Evolutionary conservation across 805 yeast species (phyloP), one percentile per base, ranked within the genome.

Genomic region (Torulaspora indica): DNA sequence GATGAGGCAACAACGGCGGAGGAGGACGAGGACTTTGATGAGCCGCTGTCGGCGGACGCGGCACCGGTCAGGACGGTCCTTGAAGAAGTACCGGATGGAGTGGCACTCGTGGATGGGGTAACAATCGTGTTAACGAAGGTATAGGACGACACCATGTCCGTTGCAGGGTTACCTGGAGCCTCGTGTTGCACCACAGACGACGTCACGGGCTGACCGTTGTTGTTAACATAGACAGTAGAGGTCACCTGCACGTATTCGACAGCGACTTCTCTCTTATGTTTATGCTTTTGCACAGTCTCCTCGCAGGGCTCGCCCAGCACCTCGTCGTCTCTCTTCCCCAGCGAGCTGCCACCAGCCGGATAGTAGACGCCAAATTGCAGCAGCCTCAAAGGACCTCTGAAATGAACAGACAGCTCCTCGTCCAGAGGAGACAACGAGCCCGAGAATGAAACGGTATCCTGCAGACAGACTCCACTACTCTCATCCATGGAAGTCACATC

Each of bases 331-430:
- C 69, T 74, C 64, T 74, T 74, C 58, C 71, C 73, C 51, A 70
- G 64, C 54, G 70, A 64, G 32, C 73, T 57, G 34, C 72, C 56
- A n/a, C 74, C 54, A 20, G 77, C 61, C 52, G 87, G 90, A 60
- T 82, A 81, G 75, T 90, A 93, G 44, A 87, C 96, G 67, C 90
- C 97, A 62, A 93, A 88, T 54, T 76, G 73, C 47, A 67, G 63
- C 56, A 84, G 69, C 12, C 73, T 67, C 47, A 84, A 60, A 8
- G 93, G 93, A 35, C 93, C 93, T 67, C 93, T 75, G 62, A 84
- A 77, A 60, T 84, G 93, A 12, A 84, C 87, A 3, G 88, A 79
- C 20, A 84, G 69, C 59, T 79, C 89, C 53, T 75, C 81, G 59
- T 82, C 68, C 31, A 83, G 59, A 5, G 93, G 93, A 22, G 88